Evolutionary conservation across 495 filamentous ascomycete species (phyloP).

Genomic region (Oidiodendron maius): DNA sequence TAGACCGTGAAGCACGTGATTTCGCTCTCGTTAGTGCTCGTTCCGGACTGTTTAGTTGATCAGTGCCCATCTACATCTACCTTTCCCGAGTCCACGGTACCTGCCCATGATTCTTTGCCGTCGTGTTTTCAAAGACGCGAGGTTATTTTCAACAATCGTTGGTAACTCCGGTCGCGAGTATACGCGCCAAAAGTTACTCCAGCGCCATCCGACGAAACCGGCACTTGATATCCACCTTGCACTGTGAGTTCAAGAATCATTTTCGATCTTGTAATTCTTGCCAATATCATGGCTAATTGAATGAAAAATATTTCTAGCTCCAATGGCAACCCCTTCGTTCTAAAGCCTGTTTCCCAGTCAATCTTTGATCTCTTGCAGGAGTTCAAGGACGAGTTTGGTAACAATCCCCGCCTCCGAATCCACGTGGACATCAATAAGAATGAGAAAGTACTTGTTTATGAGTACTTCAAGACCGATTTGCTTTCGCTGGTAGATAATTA

Average conservation of each 20-base stretch:
- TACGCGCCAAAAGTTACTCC: neutral
- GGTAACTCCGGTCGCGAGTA: constrained; percentile 1
- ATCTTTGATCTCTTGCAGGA: neutral
- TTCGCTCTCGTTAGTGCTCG: no score
- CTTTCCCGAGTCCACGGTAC: neutral
- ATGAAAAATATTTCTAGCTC: neutral
- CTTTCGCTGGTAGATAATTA: neutral
- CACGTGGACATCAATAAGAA: neutral
- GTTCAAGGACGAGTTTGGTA: neutral
- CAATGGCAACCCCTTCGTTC: neutral
- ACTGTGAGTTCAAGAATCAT: neutral
- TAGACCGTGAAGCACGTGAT: no score
- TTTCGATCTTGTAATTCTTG: neutral
- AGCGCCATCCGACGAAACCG: neutral
- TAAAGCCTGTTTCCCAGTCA: neutral
- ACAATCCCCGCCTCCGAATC: neutral
- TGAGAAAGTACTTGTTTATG: neutral
- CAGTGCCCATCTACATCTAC: neutral
- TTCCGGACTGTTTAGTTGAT: no score
- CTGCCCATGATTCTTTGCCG: neutral
- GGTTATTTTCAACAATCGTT: neutral
- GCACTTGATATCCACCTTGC: neutral
- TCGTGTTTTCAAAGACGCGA: neutral
- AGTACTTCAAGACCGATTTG: neutral
- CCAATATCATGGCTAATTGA: neutral